Base-by-base conservation (phyloP, 306 rosid species). In the Bauhinia variegata region DNA sequence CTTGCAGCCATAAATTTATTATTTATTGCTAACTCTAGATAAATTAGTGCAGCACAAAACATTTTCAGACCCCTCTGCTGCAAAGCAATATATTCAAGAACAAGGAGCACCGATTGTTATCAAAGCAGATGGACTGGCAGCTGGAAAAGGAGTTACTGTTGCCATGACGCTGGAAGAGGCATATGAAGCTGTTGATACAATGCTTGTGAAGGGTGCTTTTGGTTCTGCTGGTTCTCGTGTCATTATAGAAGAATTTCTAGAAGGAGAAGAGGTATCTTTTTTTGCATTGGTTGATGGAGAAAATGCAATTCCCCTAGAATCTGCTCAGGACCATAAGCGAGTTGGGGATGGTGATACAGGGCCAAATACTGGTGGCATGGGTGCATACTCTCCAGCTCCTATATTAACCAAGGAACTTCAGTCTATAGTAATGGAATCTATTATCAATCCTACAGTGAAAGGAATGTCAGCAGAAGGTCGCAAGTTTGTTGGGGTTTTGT, bases 281-380 rank as follows among this genome's bases (percentile, higher is more conserved):
- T 95, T 95, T 68, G 96, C 95, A 2, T 51, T 95, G 65, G 99
- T 90, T 72, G 96, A 95, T 83, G 99, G 99, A 60, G 89, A 88
- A 79, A 86, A 86, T 80, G 99, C 99, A 32, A 75, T 95, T 58
- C 89, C 99, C n/a, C 67, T 90, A 34, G 97, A 90, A 79, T 90
- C 99, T 65, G 99, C 99, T 42, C 99, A 95, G 79, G 99, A 95
- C 77, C 96, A 95, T 74, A 90, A 93, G 73, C 86, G 91, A 53
- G 99, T 90, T 53, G 99, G 97, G 16, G 96, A 95, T 72, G 96
- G 91, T 5, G 97, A 95, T 74, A 90, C 83, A 0, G 99, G 99
- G 47, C 99, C 97, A 14, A 93, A 93, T 78, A 93, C 97, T 16
- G 97, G 99, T 52, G 99, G 99, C 69, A 90, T 90, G 99, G 99